Conservation (phyloP, 129 eudicot genomes). For the Flaveria bidentis region DNA sequence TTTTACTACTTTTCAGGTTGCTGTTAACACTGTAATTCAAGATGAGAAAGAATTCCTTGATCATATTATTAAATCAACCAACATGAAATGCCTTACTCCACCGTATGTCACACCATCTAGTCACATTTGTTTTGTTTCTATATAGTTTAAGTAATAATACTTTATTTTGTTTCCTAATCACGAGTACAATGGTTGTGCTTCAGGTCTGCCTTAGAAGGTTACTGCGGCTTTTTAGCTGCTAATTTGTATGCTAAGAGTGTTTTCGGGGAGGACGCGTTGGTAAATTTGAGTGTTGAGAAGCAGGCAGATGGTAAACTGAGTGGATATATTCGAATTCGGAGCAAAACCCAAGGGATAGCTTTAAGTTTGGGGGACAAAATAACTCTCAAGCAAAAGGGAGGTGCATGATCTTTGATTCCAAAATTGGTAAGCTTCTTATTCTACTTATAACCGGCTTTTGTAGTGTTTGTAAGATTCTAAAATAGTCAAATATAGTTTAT, state of each 20-base stretch:
- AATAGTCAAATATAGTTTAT: background rate
- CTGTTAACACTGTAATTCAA: constrained; percentile 82
- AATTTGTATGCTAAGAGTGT: constrained; percentile 95
- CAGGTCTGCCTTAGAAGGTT: constrained; percentile 95
- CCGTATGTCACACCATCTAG: constrained; percentile 54
- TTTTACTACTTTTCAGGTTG: constrained; percentile 60
- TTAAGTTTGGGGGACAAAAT: constrained; percentile 97
- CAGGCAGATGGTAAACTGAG: constrained; percentile 83
- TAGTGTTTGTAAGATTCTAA: background rate
- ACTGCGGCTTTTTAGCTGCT: constrained; percentile 92
- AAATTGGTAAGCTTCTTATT: constrained; percentile 24
- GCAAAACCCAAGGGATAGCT: constrained; percentile 98
- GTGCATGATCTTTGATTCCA: constrained; percentile 59
- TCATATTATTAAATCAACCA: constrained; percentile 87
- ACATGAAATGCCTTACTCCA: constrained; percentile 94
- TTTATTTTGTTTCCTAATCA: background rate
- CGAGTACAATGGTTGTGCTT: constrained; percentile 13
- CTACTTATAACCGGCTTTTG: background rate
- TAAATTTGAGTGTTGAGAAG: constrained; percentile 84
- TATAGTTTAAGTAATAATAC: background rate
- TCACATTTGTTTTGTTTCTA: background rate
- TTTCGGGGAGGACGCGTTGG: constrained; percentile 98
- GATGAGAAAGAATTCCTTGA: constrained; percentile 86
- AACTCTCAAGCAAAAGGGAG: constrained; percentile 98
- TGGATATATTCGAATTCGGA: constrained; percentile 91